A percentile compares a stretch with the other conserved stretches of the same genome.
These are phyloP conservation scores for Erodium texanum DNA, from an alignment of 441 rosid species.

Conservation along the genomic window DNA sequence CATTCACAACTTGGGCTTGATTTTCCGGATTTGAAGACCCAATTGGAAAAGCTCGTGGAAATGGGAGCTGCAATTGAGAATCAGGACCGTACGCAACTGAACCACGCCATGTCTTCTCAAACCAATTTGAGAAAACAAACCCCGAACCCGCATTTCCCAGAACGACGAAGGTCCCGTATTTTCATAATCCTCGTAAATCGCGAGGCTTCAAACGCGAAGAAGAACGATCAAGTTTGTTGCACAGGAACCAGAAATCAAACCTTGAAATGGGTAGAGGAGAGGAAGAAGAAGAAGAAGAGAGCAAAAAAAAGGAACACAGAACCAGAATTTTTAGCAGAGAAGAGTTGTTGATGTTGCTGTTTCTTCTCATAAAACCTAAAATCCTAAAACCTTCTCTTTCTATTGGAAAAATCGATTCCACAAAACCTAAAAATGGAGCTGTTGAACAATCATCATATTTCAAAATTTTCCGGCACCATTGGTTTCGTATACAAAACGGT, in stretches of 20 bases:
- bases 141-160: slow-evolving; percentile 1
- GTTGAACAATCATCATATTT: background rate
- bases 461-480: background rate
- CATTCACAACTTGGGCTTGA: background rate
- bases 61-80: background rate
- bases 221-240: background rate
- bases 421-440: background rate
- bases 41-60: background rate
- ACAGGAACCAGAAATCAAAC: background rate
- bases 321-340: slow-evolving; percentile 1
- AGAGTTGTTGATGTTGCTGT: background rate
- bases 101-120: background rate
- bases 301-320: background rate
- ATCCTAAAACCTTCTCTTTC: background rate
- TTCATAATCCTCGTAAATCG: background rate
- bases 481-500: background rate
- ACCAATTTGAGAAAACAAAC: slow-evolving; percentile 1
- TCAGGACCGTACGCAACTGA: background rate
- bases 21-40: background rate
- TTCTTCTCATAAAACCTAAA: background rate
- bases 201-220: background rate
- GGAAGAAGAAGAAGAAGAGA: slow-evolving; percentile 6
- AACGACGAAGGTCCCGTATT: background rate
- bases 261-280: background rate
- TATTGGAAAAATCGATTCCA: background rate